Evolutionary conservation across 352 stramenopile genomes (phyloP).

Genomic region (Phytophthora cryptogea): DNA sequence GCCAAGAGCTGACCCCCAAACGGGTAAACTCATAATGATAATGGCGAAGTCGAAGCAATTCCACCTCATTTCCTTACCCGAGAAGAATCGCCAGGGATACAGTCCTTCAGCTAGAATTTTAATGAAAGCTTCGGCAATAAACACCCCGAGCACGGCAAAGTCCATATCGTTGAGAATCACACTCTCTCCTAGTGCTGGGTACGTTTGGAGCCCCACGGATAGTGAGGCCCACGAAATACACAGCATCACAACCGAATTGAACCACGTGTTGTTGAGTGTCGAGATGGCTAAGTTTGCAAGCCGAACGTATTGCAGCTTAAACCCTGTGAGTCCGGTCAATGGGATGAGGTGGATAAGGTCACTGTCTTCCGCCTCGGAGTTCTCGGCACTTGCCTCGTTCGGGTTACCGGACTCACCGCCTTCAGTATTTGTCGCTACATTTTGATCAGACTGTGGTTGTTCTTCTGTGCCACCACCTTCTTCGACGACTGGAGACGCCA

Average conservation of each 20-base stretch:
- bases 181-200: conserved; percentile 48
- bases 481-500: conserved; percentile 1
- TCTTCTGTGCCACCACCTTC: not conserved
- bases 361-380: conserved; percentile 27
- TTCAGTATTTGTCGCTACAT: not conserved
- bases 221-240: conserved; percentile 83
- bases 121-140: conserved; percentile 74
- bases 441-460: conserved; percentile 4
- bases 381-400: conserved; percentile 2
- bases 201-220: conserved; percentile 84
- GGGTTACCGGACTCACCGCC: not conserved
- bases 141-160: conserved; percentile 64
- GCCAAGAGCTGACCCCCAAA: conserved; percentile 68
- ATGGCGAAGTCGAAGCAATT: conserved; percentile 89
- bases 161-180: conserved; percentile 66
- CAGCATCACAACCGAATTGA: conserved; percentile 73
- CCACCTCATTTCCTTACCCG: conserved; percentile 73
- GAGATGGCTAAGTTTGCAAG: conserved; percentile 46
- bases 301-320: conserved; percentile 35
- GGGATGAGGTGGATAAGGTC: conserved; percentile 37
- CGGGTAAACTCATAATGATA: conserved; percentile 76
- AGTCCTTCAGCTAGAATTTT: conserved; percentile 85
- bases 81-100: conserved; percentile 77
- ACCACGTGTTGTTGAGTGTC: conserved; percentile 57
- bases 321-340: conserved; percentile 41